Evolutionary conservation across 805 yeast species (phyloP), one percentile per base, ranked within the genome.

Genomic region (Yamadazyma philogaea): DNA sequence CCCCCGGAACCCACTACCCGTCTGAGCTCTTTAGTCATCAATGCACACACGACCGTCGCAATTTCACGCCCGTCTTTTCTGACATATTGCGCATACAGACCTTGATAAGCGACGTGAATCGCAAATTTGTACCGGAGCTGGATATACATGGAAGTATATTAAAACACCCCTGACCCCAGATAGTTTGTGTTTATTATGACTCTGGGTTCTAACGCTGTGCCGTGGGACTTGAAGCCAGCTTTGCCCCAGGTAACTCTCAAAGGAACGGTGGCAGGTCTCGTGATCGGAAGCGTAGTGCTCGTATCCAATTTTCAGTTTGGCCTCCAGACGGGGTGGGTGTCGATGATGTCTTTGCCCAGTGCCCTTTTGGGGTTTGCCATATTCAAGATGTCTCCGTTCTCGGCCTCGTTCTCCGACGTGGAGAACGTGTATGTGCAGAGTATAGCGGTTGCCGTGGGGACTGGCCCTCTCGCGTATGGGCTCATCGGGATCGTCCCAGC

Each of bases 311-410:
- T 93, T 66, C 98, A 91, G 59, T 91, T 91, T 60, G 99, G 98
- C 1, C 69, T 91, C 16, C 99, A 91, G 59, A 91, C 97, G 0
- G 99, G 99, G 1, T 91, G 99, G 99, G 96, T 93, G 5, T 88
- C 96, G 8, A 91, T 91, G 99, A 93, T 91, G 99, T 86, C 96
- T 17, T 69, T 91, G 42, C 98, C 99, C 0, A 84, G 96, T 4
- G 96, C 98, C 0, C 63, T 91, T 40, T 64, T 91, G 19, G 96
- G 95, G 0, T 90, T 81, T 60, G 84, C 96, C 0, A 68, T 85
- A 15, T 91, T 90, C 69, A 87, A 82, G 3, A 53, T 83, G 2
- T 62, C 61, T 28, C 81, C 81, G 0, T 79, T 80, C 54, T 48
- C 63, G 2, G 33, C 40, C 6, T 44, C 52, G 15, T 70, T 70